Percentiles rank a stretch among this genome's conserved stretches.
phyloP scores from a whole-genome alignment of 2,329 filamentous ascomycete species.

The Arachnomyces sp. region DNA sequence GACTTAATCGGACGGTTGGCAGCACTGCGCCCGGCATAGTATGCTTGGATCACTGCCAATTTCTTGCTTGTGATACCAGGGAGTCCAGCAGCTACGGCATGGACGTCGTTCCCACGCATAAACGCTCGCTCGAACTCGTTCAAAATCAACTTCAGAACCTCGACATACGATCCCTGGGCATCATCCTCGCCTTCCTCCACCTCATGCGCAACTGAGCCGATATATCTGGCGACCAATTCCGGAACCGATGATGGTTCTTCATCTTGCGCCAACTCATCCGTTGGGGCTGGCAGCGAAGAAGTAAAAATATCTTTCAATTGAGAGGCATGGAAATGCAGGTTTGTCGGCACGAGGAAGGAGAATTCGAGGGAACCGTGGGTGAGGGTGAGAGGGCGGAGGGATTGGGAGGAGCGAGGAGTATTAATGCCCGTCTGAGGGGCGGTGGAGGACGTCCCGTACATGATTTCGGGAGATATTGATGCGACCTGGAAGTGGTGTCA shows the following conservation, averaged over 20 bases:
- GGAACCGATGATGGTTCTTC: conserved; percentile 95
- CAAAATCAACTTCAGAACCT: conserved; percentile 82
- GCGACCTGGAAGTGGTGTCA: conserved; percentile 7
- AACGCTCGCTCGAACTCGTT: conserved; percentile 97
- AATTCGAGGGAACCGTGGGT: conserved; percentile 92
- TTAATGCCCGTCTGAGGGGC: conserved; percentile 93
- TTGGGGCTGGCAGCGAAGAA: conserved; percentile 75
- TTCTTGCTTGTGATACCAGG: conserved; percentile 93
- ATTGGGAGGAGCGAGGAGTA: conserved; percentile 87
- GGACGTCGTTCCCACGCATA: conserved; percentile 90
- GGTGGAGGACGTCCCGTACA: conserved; percentile 69
- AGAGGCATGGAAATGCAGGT: conserved; percentile 89
- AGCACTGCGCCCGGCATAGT: conserved; percentile 81
- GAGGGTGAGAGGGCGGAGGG: conserved; percentile 82
- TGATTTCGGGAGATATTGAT: conserved; percentile 49
- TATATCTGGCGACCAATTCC: conserved; percentile 87
- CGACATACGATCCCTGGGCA: conserved; percentile 76
- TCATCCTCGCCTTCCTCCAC: conserved; percentile 91
- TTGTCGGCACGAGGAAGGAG: conserved; percentile 89
- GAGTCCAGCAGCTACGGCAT: conserved; percentile 74
- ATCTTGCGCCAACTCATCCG: conserved; percentile 94
- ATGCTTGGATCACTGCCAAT: conserved; percentile 76
- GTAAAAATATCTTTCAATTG: conserved; percentile 89
- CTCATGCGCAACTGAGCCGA: conserved; percentile 80
- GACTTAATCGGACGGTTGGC: conserved; percentile 78